Evolutionary conservation across 2,329 filamentous ascomycete genomes (phyloP), one percentile per base, ranked within the genome.

Genomic region (Diaporthe citrichinensis): DNA sequence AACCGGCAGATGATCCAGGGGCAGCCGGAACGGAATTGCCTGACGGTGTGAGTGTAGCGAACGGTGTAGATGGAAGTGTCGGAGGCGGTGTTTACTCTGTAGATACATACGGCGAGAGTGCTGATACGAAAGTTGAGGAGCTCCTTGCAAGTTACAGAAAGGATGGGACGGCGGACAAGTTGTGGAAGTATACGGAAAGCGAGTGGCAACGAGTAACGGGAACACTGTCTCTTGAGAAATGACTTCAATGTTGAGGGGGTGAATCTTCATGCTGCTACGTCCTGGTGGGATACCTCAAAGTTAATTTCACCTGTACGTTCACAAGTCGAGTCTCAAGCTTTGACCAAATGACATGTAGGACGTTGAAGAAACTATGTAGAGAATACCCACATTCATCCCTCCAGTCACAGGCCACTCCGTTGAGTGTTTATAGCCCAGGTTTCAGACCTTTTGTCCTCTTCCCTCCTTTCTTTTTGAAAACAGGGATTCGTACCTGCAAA

Each of bases 81-180:
- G 83, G 83, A 1, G 84, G 84, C 72, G 85, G 86, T 8, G 82
- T 85, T 17, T 87, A 86, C 78, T 83, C 83, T 39, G 78, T 86
- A 6, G 78, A 79, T 39, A 77, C 79, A 14, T 77, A 83, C 10
- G 83, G 83, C 53, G 84, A 85, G 46, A 79, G 77, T 59, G 79
- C 77, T 8, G 76, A 77, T 4, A 74, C 78, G 23, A 80, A 80
- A 51, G 78, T 80, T 17, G 79, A 81, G 55, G 78, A 80, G 53
- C 72, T 81, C 3, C 76, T 86, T 49, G 74, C 73, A 7, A 59
- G 62, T 2, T 78, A 83, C 71, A 79, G 80, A 41, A 65, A 78
- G 6, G 79, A 83, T 23, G 81, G 82, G 25, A 79, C 79, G 28
- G 81, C 79, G 4, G 80, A 81, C 53, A 80, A 77, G 65, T 75